Percentiles rank a stretch among this genome's conserved stretches.
These are phyloP conservation scores for Didymella segeticola DNA, from an alignment of 2,329 filamentous ascomycete species.

Conservation along the genomic window DNA sequence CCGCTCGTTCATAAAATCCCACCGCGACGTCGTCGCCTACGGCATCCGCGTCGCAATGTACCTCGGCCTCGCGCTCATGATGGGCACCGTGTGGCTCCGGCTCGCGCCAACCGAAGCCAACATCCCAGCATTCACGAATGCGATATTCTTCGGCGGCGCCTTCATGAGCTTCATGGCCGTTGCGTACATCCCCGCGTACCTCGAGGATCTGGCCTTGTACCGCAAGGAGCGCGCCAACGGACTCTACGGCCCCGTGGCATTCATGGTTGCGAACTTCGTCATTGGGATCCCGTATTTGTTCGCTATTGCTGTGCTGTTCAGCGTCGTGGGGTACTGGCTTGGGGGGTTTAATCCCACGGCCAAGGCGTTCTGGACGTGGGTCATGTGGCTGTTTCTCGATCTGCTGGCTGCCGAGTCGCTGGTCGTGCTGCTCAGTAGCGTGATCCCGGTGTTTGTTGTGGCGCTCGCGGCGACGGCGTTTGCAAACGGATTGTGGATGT, in stretches of 20 bases:
- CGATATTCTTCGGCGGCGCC: conserved; percentile 66
- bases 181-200: conserved; percentile 82
- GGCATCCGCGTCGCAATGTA: conserved; percentile 86
- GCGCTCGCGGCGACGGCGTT: conserved; percentile 81
- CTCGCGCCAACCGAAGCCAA: conserved; percentile 71
- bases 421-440: conserved; percentile 74
- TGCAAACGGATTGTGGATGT: conserved; percentile 90
- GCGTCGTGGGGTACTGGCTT: conserved; percentile 79
- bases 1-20: conserved; percentile 81
- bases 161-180: conserved; percentile 66
- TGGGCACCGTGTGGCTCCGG: conserved; percentile 86
- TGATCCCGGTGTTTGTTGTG: conserved; percentile 82
- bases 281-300: conserved; percentile 84
- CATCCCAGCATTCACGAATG: conserved; percentile 83
- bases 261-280: conserved; percentile 80
- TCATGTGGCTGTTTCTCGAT: conserved; percentile 86
- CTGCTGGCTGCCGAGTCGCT: conserved; percentile 82
- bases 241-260: conserved; percentile 75
- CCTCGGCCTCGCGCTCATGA: conserved; percentile 78
- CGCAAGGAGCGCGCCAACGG: conserved; percentile 83
- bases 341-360: conserved; percentile 73
- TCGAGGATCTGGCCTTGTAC: conserved; percentile 78
- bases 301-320: conserved; percentile 77
- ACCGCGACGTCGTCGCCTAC: conserved; percentile 84
- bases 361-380: conserved; percentile 74